These are phyloP conservation scores for Phialophora verrucosa DNA, from an alignment of 2,329 filamentous ascomycete genomes.

Conservation along the genomic window DNA sequence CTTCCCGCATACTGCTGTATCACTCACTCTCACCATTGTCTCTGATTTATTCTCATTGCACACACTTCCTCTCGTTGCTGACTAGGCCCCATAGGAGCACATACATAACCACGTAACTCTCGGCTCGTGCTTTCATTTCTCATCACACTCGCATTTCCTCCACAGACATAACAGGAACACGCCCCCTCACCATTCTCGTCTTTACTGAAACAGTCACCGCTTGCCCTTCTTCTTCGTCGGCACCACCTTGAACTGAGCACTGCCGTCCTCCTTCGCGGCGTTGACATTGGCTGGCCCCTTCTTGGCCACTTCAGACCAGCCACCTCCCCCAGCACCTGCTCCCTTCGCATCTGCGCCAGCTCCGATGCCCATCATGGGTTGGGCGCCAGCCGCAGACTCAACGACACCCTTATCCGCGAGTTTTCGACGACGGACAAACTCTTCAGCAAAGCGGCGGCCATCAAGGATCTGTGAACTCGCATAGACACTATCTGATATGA, in stretches of 20 bases:
- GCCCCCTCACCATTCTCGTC: background rate
- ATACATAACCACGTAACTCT: background rate
- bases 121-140: conserved; percentile 8
- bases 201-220: conserved; percentile 55
- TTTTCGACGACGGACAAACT: conserved; percentile 91
- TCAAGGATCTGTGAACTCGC: conserved; percentile 86
- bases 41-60: background rate
- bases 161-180: background rate
- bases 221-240: conserved; percentile 87
- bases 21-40: background rate
- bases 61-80: background rate
- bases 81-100: background rate
- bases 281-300: conserved; percentile 66
- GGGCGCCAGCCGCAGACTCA: conserved; percentile 62
- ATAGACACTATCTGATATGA: conserved; percentile 92
- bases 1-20: background rate
- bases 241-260: conserved; percentile 80
- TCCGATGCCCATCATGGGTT: conserved; percentile 38
- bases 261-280: conserved; percentile 54
- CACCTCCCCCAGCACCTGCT: conserved; percentile 63
- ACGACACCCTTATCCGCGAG: conserved; percentile 90
- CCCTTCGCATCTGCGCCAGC: conserved; percentile 52
- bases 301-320: conserved; percentile 98
- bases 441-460: conserved; percentile 88
- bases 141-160: background rate